phyloP scores from a whole-genome alignment of 2,329 filamentous ascomycete species.

The Ophiostoma novo-ulmi region DNA sequence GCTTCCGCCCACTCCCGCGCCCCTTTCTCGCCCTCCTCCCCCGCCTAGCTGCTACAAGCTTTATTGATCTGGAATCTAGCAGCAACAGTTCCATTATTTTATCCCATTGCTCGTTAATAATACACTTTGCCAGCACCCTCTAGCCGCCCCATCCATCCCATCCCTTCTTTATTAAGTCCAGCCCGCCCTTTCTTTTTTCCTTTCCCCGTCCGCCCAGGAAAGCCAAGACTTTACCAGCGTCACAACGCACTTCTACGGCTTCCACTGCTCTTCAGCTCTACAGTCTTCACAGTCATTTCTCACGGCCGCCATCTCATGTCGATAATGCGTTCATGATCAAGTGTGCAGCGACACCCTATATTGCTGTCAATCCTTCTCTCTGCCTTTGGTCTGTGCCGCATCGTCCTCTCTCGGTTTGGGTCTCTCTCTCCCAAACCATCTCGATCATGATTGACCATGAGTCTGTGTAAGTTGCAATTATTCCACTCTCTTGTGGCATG shows the following conservation, averaged over 20 bases:
- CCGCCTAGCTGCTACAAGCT: neutral
- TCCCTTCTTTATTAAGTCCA: constrained; percentile 8
- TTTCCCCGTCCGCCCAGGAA: constrained; percentile 18
- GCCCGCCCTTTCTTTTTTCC: constrained; percentile 22
- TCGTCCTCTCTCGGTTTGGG: constrained; percentile 24
- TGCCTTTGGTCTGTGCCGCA: neutral
- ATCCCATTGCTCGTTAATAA: neutral
- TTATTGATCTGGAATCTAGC: neutral
- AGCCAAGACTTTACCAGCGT: constrained; percentile 23
- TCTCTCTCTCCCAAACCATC: constrained; percentile 22
- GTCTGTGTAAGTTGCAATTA: constrained; percentile 26
- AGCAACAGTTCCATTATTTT: neutral
- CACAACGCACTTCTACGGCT: constrained; percentile 14
- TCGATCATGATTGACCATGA: constrained; percentile 29
- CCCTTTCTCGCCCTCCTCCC: neutral
- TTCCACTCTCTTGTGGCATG: neutral
- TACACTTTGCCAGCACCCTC: constrained; percentile 5
- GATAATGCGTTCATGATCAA: neutral
- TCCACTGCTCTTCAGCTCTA: constrained; percentile 8
- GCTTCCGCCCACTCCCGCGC: neutral
- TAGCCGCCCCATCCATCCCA: neutral
- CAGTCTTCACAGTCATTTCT: neutral
- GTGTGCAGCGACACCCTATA: neutral
- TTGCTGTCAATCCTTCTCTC: neutral
- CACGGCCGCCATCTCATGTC: neutral